Percentiles rank a stretch among this genome's conserved stretches.
Evolutionary conservation across 257 asterid genomes (phyloP).

Genomic region (Solanum rostratum): DNA sequence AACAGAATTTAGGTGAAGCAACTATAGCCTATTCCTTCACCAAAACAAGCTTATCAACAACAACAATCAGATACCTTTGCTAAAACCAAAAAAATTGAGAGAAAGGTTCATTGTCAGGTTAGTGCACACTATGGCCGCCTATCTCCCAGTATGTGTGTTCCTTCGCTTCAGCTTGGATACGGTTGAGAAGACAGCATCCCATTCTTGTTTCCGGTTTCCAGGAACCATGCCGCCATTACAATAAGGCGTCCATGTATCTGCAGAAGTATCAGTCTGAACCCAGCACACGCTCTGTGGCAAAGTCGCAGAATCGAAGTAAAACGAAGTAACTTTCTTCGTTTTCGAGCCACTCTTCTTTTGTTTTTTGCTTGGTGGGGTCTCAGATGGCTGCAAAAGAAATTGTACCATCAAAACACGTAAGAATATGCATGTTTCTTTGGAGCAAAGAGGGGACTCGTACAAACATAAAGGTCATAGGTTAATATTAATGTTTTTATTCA

Average conservation of each 20-base stretch:
- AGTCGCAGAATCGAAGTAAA: conserved; percentile 19
- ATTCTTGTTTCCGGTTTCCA: not conserved
- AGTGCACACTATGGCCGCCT: not conserved
- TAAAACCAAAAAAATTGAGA: not conserved
- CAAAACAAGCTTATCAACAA: not conserved
- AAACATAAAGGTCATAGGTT: not conserved
- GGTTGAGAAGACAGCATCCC: conserved; percentile 10
- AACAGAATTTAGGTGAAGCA: not conserved
- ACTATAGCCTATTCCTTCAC: not conserved
- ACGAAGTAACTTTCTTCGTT: not conserved
- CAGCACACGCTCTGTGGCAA: conserved; percentile 17
- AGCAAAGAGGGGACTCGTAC: not conserved
- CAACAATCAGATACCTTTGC: not conserved
- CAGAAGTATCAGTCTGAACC: conserved; percentile 3
- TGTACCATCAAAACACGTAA: not conserved
- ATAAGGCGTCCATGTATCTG: conserved; percentile 11
- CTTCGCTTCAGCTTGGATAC: conserved; percentile 7
- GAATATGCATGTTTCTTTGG: not conserved
- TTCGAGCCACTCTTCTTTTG: conserved; percentile 7
- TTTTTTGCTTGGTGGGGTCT: not conserved
- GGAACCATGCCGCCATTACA: not conserved
- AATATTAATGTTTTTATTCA: not conserved
- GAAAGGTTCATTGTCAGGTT: not conserved
- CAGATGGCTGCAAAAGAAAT: conserved; percentile 12
- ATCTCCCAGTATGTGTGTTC: not conserved